A percentile compares a stretch with the other conserved stretches of the same genome.
These are phyloP conservation scores for Stagonosporopsis tanaceti DNA, from an alignment of 2,329 filamentous ascomycete species.

Conservation along the genomic window DNA sequence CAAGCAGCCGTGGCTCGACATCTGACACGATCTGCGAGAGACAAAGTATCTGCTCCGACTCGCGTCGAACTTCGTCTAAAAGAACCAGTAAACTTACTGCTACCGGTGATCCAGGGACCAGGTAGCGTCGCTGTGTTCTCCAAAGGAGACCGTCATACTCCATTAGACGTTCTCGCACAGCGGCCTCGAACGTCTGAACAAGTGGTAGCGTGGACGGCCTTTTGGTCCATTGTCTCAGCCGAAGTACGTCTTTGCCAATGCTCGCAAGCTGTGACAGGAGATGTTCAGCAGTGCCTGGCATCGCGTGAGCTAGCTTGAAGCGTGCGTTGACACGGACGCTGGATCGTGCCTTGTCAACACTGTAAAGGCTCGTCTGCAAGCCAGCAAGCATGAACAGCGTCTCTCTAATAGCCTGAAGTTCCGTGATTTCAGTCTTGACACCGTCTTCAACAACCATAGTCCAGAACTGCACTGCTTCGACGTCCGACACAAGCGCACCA, in stretches of 20 bases:
- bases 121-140: slow-evolving; percentile 66
- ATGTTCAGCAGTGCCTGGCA: slow-evolving; percentile 43
- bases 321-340: slow-evolving; percentile 47
- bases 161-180: slow-evolving; percentile 64
- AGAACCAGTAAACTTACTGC: slow-evolving; percentile 73
- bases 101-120: slow-evolving; percentile 61
- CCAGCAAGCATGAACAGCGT: slow-evolving; percentile 86
- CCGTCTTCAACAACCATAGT: slow-evolving; percentile 23
- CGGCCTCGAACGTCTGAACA: slow-evolving; percentile 75
- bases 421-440: slow-evolving; percentile 61
- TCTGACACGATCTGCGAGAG: slow-evolving; percentile 70
- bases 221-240: slow-evolving; percentile 59
- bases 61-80: slow-evolving; percentile 63
- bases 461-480: slow-evolving; percentile 61
- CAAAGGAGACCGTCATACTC: slow-evolving; percentile 68
- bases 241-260: slow-evolving; percentile 58
- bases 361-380: slow-evolving; percentile 76
- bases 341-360: slow-evolving; percentile 40
- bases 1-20: slow-evolving; percentile 55
- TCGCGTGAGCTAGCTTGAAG: slow-evolving; percentile 52
- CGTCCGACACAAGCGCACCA: slow-evolving; percentile 41
- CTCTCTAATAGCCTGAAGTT: slow-evolving; percentile 78
- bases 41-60: slow-evolving; percentile 64
- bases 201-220: slow-evolving; percentile 46
- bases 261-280: slow-evolving; percentile 56